These are phyloP conservation scores for Cyclotella baltica DNA, from an alignment of 108 stramenopile genomes.

Conservation along the genomic window DNA sequence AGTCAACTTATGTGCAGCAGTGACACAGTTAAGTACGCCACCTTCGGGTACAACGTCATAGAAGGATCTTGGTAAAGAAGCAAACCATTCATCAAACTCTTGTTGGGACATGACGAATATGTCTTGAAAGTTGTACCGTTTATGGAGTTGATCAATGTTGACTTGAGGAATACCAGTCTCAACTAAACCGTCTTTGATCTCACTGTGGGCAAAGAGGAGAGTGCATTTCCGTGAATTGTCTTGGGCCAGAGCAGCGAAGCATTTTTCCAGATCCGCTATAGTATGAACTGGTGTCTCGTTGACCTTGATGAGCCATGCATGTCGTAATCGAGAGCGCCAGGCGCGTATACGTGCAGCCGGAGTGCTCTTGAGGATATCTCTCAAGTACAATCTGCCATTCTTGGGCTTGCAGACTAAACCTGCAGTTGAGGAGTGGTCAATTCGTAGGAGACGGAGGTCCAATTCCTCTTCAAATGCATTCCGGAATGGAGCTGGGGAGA, in stretches of 20 bases:
- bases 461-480: neutral
- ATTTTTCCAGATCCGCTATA: neutral
- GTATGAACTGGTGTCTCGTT: neutral
- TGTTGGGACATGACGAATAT: too few relatives aligned
- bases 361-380: neutral
- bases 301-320: neutral
- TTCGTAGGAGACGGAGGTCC: neutral
- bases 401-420: neutral
- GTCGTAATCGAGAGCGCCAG: neutral
- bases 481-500: neutral
- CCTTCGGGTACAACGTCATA: too few relatives aligned
- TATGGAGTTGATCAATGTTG: too few relatives aligned
- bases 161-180: too few relatives aligned
- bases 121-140: too few relatives aligned
- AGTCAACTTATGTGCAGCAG: too few relatives aligned
- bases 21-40: too few relatives aligned
- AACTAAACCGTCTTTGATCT: too few relatives aligned
- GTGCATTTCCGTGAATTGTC: neutral
- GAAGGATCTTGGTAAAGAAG: too few relatives aligned
- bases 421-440: neutral
- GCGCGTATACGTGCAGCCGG: neutral
- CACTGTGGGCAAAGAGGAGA: neutral
- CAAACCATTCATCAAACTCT: too few relatives aligned
- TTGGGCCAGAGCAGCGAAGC: neutral
- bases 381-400: neutral